Percentiles rank a stretch among this genome's conserved stretches.
phyloP scores from a whole-genome alignment of 2,329 filamentous ascomycete species.

The Lachnellula suecica region DNA sequence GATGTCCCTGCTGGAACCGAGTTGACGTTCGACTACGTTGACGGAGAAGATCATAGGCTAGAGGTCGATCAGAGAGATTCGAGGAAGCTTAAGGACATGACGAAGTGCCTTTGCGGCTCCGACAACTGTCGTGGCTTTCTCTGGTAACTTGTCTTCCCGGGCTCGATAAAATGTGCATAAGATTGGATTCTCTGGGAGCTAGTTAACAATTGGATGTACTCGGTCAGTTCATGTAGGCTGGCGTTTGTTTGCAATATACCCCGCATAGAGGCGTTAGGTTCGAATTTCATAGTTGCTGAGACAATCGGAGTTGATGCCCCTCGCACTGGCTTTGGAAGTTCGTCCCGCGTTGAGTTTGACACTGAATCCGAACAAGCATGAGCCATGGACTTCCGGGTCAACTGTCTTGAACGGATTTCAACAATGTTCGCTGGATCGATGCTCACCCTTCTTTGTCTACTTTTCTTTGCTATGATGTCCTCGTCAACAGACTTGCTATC shows the following conservation, averaged over 20 bases:
- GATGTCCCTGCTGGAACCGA: conserved; percentile 67
- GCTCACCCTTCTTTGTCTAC: too few species aligned
- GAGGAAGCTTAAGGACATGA: conserved; percentile 53
- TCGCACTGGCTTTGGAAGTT: neutral
- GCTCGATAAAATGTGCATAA: neutral
- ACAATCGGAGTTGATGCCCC: neutral
- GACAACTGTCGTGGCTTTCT: conserved; percentile 67
- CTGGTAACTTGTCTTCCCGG: conserved; percentile 52
- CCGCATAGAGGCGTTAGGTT: neutral
- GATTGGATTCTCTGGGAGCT: neutral
- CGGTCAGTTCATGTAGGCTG: neutral
- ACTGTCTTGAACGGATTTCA: too few species aligned
- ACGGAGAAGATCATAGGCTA: conserved; percentile 53
- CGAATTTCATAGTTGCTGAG: neutral
- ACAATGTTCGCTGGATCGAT: too few species aligned
- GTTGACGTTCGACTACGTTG: conserved; percentile 78
- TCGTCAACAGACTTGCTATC: too few species aligned
- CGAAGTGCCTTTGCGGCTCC: conserved; percentile 61
- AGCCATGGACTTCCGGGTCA: too few species aligned
- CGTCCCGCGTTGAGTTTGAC: neutral
- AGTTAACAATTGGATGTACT: neutral
- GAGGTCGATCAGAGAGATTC: conserved; percentile 50
- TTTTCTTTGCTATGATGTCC: too few species aligned
- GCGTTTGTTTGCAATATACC: neutral
- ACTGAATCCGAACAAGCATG: too few species aligned